Evolutionary conservation across 495 filamentous ascomycete species (phyloP).

Genomic region (Eremomyces bilateralis): DNA sequence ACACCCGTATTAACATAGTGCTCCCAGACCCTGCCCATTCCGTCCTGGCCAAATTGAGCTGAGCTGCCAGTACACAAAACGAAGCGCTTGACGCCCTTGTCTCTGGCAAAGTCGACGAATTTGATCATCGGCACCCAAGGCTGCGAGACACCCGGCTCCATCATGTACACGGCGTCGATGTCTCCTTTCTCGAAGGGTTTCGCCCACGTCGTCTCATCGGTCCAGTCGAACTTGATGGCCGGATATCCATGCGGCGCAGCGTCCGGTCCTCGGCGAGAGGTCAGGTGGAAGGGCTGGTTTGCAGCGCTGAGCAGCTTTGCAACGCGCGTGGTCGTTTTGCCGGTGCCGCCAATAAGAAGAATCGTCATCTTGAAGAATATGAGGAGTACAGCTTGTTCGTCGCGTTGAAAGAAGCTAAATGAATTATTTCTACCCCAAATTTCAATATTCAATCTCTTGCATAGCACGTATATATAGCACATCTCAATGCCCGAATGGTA

Average conservation of each 20-base stretch:
- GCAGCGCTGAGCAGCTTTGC: neutral
- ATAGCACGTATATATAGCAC: no score
- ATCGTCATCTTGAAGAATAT: neutral
- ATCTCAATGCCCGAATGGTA: no score
- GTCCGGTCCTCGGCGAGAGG: neutral
- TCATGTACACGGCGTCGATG: conserved; percentile 22
- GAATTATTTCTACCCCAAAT: no score
- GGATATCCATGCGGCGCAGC: conserved; percentile 1
- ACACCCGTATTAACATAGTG: neutral
- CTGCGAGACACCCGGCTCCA: conserved; percentile 15
- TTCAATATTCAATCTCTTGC: no score
- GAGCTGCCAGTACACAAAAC: conserved; percentile 22
- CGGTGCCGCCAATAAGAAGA: neutral
- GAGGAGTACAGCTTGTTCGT: no score
- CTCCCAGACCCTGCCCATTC: neutral
- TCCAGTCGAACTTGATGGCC: conserved; percentile 27
- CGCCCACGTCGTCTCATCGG: conserved; percentile 21
- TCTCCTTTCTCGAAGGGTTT: conserved; percentile 12
- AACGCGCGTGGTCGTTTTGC: neutral
- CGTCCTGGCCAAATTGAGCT: conserved; percentile 17
- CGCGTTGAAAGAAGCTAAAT: no score
- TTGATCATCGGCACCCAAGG: conserved; percentile 14
- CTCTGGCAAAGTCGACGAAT: conserved; percentile 16
- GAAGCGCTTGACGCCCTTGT: conserved; percentile 21
- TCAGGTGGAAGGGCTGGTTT: neutral